Base-by-base conservation (phyloP, 2,329 filamentous ascomycete species). In the Passalora sequoiae region DNA sequence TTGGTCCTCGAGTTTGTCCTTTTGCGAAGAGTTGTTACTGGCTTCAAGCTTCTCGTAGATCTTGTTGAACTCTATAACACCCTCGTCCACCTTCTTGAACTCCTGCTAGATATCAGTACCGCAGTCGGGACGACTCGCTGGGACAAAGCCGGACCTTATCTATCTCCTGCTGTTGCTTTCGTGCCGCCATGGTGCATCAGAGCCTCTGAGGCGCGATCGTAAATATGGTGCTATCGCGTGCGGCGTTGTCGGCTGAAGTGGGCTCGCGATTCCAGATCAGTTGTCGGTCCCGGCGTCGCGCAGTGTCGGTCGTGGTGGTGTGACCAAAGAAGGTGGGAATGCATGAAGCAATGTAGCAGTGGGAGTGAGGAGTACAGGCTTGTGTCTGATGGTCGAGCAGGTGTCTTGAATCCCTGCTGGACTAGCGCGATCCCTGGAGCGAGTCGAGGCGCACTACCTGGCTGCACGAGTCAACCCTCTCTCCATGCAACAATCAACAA, bases 1-100 rank as follows among this genome's bases (percentile, higher is more conserved):
- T 65, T 92, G 88, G 71, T 98, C 92, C 69, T 98, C 92, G 39
- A 94, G 80, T 74, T 97, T 98, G 71, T 97, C 92, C 67, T 96
- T 95, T 70, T 97, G 92, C 49, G 92, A 88, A 43, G 85, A 80
- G 71, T 96, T 97, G 61, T 81, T 86, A 40, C 89, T 89, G 57
- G 89, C 82, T 61, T 91, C 86, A 55, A 98, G 94, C 80, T 98
- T 98, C 59, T 97, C 92, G 72, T 97, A 94, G 61, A 97, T 96
- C 62, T 76, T 77, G 65, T 97, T 89, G 68, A 98, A 98, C 54
- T 89, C 85, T 51, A 81, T 76, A 43, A 97, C 89, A 41, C 92
- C 92, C 73, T 97, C 91, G 36, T 81, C 78, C 62, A 97, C 89
- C 76, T 94, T 94, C 72, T 98, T 98, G 81, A 96, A 97, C 59